These are phyloP conservation scores for Henckelia pumila DNA, from an alignment of 257 asterid species.

Conservation along the genomic window DNA sequence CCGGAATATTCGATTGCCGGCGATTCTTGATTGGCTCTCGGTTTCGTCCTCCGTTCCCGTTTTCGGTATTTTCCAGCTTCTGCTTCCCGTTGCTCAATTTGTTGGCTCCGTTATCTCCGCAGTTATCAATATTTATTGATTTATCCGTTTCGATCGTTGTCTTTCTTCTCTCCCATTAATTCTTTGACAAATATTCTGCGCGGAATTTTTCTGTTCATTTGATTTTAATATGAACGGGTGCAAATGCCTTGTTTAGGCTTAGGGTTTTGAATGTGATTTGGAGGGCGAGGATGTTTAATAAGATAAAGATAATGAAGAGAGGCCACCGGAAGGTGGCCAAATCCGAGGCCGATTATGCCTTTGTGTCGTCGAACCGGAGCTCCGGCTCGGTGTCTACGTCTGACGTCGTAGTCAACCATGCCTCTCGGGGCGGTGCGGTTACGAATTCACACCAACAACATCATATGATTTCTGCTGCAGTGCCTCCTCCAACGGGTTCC, in stretches of 20 bases:
- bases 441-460: background rate
- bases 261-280: conserved; percentile 8
- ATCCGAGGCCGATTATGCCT: conserved; percentile 16
- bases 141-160: background rate
- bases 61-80: background rate
- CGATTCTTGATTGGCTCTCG: background rate
- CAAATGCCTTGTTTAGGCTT: background rate
- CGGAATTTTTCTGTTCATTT: background rate
- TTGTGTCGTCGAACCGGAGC: background rate
- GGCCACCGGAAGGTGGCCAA: conserved; percentile 31
- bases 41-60: background rate
- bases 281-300: conserved; percentile 26
- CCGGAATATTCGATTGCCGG: conserved; percentile 12
- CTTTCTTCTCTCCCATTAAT: background rate
- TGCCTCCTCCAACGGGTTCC: conserved; percentile 4
- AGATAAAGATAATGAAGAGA: conserved; percentile 31
- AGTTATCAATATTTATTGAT: background rate
- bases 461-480: background rate
- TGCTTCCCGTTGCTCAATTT: background rate
- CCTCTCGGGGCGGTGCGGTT: conserved; percentile 21
- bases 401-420: conserved; percentile 23
- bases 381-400: conserved; percentile 16
- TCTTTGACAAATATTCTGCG: background rate
- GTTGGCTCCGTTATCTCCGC: background rate
- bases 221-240: background rate